Percentiles rank a stretch among this genome's conserved stretches.
Conservation (phyloP, 2,329 filamentous ascomycete species). For the Chrysosporium queenslandicum region DNA sequence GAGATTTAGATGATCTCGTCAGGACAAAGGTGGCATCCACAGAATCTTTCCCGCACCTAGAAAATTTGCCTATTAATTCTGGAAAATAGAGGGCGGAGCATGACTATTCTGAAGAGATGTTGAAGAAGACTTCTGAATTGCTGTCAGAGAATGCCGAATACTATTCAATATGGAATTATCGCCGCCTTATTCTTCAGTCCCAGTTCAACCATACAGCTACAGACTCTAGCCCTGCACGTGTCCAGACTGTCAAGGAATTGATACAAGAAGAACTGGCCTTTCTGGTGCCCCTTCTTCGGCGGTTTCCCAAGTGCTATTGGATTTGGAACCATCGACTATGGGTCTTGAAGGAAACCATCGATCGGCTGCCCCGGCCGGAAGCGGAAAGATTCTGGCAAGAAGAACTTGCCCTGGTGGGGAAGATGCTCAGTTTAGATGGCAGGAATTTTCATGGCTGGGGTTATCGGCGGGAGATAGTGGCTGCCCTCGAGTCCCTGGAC, state of each 20-base stretch:
- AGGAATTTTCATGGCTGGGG: constrained; percentile 97
- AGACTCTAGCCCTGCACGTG: constrained; percentile 30
- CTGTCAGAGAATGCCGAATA: constrained; percentile 40
- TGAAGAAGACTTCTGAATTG: constrained; percentile 37
- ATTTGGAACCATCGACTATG: constrained; percentile 95
- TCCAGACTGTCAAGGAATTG: constrained; percentile 36
- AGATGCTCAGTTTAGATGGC: constrained; percentile 78
- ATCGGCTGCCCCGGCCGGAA: constrained; percentile 46
- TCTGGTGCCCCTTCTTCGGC: constrained; percentile 69
- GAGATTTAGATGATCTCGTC: constrained; percentile 57
- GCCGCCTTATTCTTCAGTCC: constrained; percentile 60
- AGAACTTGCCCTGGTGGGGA: constrained; percentile 70
- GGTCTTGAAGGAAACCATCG: constrained; percentile 63
- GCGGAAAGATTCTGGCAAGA: constrained; percentile 67
- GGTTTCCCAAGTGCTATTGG: constrained; percentile 97
- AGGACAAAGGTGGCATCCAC: constrained; percentile 48
- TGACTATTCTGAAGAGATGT: constrained; percentile 35
- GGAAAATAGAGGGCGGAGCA: constrained; percentile 29
- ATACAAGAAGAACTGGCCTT: constrained; percentile 69
- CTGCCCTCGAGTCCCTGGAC: constrained; percentile 55
- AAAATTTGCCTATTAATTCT: neutral
- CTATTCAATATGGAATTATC: constrained; percentile 42
- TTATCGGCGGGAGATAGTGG: constrained; percentile 70
- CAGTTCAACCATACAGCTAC: constrained; percentile 37
- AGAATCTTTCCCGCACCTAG: neutral